These are phyloP conservation scores for Tulasnella sp. DNA, from an alignment of 768 basidiomycete genomes.

Conservation along the genomic window DNA sequence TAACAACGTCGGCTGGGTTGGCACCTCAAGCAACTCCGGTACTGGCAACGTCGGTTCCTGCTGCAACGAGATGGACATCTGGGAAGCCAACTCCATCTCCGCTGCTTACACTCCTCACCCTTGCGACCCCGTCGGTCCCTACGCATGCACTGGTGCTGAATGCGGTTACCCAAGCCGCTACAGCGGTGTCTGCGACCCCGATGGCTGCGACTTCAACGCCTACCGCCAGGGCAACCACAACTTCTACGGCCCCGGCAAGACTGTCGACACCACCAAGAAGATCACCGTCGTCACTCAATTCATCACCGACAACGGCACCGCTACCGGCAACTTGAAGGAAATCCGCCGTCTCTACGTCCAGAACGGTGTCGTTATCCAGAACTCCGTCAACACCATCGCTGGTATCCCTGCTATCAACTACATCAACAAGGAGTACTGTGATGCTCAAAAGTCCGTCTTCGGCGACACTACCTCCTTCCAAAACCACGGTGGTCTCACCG, in stretches of 20 bases:
- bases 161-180: constrained; percentile 30
- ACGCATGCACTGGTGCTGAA: constrained; percentile 44
- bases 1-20: constrained; percentile 47
- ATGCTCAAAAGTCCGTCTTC: constrained; percentile 37
- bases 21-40: constrained; percentile 46
- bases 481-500: constrained; percentile 44
- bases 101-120: constrained; percentile 54
- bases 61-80: constrained; percentile 60
- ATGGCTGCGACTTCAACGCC: constrained; percentile 63
- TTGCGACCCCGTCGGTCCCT: constrained; percentile 45
- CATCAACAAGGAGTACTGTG: constrained; percentile 28
- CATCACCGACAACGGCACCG: constrained; percentile 47
- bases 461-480: constrained; percentile 47
- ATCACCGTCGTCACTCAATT: constrained; percentile 62
- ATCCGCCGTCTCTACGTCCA: constrained; percentile 48
- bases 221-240: constrained; percentile 50
- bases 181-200: constrained; percentile 47
- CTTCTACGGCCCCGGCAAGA: constrained; percentile 50
- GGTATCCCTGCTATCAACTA: constrained; percentile 38
- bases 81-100: constrained; percentile 54
- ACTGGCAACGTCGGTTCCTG: constrained; percentile 49
- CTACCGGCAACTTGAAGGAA: constrained; percentile 49
- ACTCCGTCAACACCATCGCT: constrained; percentile 49
- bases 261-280: constrained; percentile 50
- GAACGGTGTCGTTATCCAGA: constrained; percentile 50